Evolutionary conservation across 352 stramenopile species (phyloP).

Genomic region (Globisporangium lucens): DNA sequence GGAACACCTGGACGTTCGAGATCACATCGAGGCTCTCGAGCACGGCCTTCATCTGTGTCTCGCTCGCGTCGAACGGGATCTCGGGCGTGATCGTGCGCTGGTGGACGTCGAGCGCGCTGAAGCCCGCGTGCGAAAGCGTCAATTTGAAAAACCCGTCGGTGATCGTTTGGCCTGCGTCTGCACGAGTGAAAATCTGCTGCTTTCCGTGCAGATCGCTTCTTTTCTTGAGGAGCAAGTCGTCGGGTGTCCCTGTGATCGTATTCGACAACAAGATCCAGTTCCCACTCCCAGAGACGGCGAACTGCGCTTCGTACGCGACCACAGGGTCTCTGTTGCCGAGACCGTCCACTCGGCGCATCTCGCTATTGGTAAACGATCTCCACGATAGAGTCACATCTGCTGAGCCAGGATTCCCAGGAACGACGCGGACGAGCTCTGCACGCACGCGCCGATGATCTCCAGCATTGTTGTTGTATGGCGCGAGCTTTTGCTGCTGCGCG

Average conservation of each 20-base stretch:
- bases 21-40: constrained; percentile 76
- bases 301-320: constrained; percentile 56
- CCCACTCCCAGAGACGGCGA: constrained; percentile 37
- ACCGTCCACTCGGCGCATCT: constrained; percentile 11
- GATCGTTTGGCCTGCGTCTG: constrained; percentile 42
- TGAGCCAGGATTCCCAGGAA: constrained; percentile 38
- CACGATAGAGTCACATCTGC: constrained; percentile 39
- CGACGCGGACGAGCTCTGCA: constrained; percentile 29
- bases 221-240: neutral
- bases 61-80: constrained; percentile 77
- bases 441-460: constrained; percentile 21
- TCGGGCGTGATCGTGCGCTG: constrained; percentile 40
- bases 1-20: constrained; percentile 51
- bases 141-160: constrained; percentile 55
- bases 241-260: constrained; percentile 29
- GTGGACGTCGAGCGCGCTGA: constrained; percentile 34
- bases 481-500: neutral
- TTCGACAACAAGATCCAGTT: constrained; percentile 34
- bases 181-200: constrained; percentile 52
- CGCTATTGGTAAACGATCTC: constrained; percentile 37
- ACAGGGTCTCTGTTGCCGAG: constrained; percentile 28
- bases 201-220: constrained; percentile 32
- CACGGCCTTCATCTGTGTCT: constrained; percentile 51
- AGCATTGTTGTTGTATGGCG: neutral
- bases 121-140: constrained; percentile 34